Base-by-base conservation (phyloP, 257 asterid genomes). In the Leptodermis oblonga region DNA sequence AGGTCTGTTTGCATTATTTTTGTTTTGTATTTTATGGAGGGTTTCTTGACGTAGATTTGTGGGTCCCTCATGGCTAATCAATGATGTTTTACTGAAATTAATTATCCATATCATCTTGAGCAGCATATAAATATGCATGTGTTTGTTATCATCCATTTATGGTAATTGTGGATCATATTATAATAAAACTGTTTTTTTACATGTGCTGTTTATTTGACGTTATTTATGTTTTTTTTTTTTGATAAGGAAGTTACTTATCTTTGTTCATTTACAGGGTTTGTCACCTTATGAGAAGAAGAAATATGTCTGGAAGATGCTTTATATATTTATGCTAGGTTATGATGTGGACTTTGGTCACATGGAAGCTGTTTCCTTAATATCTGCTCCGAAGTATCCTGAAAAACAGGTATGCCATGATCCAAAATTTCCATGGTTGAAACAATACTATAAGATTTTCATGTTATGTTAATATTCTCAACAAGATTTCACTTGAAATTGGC, bases 281-380 rank as follows among this genome's bases (percentile, higher is more conserved):
- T 76, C 99, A 73, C 97, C 86, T 66, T 88, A 92, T 70, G 99
- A 92, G 85, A 95, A 95, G 92, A 95, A 95, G 86, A 95, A 95
- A 72, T 95, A 95, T 72, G 98, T 95, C 67, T 95, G 99, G 99
- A 95, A 95, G 77, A 92, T 95, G 97, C 98, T 95, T 72, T 95
- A 95, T 86, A 92, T 95, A 74, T 88, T 80, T 59, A 95, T 95
- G 98, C 95, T 95, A 56, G 99, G 99, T 45, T 95, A 95, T 80
- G 99, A 95, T 70, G 99, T 95, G 82, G 96, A 95, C 80, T 95
- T 95, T 83, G 99, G 99, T 73, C 99, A 95, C 82, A 95, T 95
- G 99, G 99, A 95, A 82, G 98, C 99, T 59, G 98, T 95, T 77
- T 92, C 98, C 69, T 78, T 95, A 78, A 86, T 95, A 75, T 95